phyloP scores from a whole-genome alignment of 805 yeast genomes.

The Clavispora phyllophila region DNA sequence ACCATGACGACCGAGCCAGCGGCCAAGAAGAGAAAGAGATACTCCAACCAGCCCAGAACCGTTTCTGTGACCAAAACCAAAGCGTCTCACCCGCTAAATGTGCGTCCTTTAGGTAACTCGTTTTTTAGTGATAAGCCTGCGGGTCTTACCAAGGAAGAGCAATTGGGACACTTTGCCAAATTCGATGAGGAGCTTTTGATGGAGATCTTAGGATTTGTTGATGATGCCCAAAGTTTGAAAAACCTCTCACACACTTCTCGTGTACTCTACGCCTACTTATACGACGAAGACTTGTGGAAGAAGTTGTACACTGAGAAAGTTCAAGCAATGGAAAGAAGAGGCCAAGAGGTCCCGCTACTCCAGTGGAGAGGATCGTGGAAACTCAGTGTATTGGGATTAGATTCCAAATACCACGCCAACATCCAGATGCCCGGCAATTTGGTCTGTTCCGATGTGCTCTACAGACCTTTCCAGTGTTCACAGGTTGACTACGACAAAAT shows the following conservation, averaged over 20 bases:
- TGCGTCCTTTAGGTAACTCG: conserved; percentile 15
- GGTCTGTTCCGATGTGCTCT: conserved; percentile 72
- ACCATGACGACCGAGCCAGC: conserved; percentile 1
- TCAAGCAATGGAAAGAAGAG: conserved; percentile 8
- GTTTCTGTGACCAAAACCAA: conserved; percentile 3
- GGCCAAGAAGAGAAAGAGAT: not conserved
- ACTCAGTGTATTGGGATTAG: conserved; percentile 45
- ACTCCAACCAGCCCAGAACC: conserved; percentile 3
- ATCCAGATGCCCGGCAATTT: conserved; percentile 44
- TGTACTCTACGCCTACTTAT: conserved; percentile 63
- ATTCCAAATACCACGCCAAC: conserved; percentile 35
- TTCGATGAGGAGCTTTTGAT: conserved; percentile 64
- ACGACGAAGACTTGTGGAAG: conserved; percentile 82
- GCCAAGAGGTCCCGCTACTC: conserved; percentile 10
- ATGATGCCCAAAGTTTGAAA: conserved; percentile 43
- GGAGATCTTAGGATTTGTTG: conserved; percentile 46
- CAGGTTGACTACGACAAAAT: conserved; percentile 54
- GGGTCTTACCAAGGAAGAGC: conserved; percentile 18
- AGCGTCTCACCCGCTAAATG: conserved; percentile 15
- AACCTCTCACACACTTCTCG: conserved; percentile 57
- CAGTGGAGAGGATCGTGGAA: conserved; percentile 84
- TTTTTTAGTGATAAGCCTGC: conserved; percentile 6
- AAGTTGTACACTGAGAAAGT: conserved; percentile 35
- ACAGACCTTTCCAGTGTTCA: conserved; percentile 79
- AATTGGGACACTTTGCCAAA: conserved; percentile 49